A percentile compares a stretch with the other conserved stretches of the same genome.
Conservation (phyloP, 768 basidiomycete species). For the Pleurotus tuber-regium region DNA sequence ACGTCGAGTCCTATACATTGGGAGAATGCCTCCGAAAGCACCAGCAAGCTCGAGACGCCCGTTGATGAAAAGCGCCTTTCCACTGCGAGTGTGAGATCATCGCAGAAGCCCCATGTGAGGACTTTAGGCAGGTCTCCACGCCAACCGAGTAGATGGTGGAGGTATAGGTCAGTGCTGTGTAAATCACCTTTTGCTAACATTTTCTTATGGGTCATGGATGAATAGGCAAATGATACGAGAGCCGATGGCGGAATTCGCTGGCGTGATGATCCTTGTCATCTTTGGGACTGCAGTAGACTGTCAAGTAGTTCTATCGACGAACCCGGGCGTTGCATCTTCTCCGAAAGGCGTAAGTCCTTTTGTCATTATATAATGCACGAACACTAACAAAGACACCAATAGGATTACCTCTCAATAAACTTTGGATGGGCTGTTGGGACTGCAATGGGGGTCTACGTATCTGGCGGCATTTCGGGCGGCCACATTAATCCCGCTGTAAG, state of each 20-base stretch:
- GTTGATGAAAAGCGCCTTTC: background rate
- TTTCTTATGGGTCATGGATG: background rate
- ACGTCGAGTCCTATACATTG: slow-evolving; percentile 3
- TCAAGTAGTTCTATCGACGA: slow-evolving; percentile 45
- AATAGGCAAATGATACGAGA: slow-evolving; percentile 29
- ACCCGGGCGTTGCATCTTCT: slow-evolving; percentile 34
- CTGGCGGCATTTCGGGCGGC: slow-evolving; percentile 48
- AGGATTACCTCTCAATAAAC: slow-evolving; percentile 41
- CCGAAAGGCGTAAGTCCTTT: slow-evolving; percentile 39
- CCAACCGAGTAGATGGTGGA: slow-evolving; percentile 8
- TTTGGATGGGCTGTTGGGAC: slow-evolving; percentile 45
- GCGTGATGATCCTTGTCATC: slow-evolving; percentile 50
- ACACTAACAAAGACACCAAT: background rate
- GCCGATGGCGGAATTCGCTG: slow-evolving; percentile 53
- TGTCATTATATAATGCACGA: background rate
- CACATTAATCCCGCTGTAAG: slow-evolving; percentile 41
- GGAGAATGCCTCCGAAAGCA: background rate
- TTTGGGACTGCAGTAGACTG: slow-evolving; percentile 50
- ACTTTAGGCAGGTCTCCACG: slow-evolving; percentile 5
- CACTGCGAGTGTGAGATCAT: background rate
- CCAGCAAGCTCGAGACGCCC: background rate
- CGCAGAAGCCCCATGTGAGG: background rate
- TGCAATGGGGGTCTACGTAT: slow-evolving; percentile 47
- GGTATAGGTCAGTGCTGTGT: background rate
- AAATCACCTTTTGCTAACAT: background rate